These are phyloP conservation scores for Aristolochia contorta DNA, from an alignment of 164 flowering plant species.

Conservation along the genomic window DNA sequence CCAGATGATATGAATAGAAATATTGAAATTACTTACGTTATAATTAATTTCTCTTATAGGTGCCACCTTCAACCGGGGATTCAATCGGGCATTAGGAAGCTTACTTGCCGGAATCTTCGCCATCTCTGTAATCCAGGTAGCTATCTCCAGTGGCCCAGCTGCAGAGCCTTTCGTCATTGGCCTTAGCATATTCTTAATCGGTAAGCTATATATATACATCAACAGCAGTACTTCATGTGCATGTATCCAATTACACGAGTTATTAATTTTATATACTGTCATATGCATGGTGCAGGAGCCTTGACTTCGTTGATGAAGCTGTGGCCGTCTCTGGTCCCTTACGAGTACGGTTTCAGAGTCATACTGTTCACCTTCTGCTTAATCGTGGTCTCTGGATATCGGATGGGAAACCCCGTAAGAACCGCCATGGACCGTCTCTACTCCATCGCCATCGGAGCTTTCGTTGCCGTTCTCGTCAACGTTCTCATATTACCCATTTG, in stretches of 20 bases:
- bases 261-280: too few species aligned
- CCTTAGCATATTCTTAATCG: conserved; percentile 62
- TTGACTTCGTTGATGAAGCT: conserved; percentile 67
- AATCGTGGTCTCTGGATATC: conserved; percentile 68
- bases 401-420: conserved; percentile 55
- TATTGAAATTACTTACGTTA: too few species aligned
- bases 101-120: conserved; percentile 71
- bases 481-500: conserved; percentile 62
- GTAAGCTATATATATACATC: conserved; percentile 27
- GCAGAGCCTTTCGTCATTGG: conserved; percentile 64
- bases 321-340: conserved; percentile 68
- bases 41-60: too few species aligned
- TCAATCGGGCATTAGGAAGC: conserved; percentile 86
- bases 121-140: conserved; percentile 42
- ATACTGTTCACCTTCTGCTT: conserved; percentile 69
- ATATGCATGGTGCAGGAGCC: too few species aligned
- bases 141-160: conserved; percentile 32
- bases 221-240: too few species aligned
- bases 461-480: conserved; percentile 69
- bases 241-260: too few species aligned
- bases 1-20: too few species aligned
- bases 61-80: conserved; percentile 69
- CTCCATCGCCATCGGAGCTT: conserved; percentile 71
- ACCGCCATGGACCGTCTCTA: conserved; percentile 67
- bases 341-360: conserved; percentile 77